Percentiles rank a stretch among this genome's conserved stretches.
These are phyloP conservation scores for Diaporthe caulivora DNA, from an alignment of 2,329 filamentous ascomycete species.

Conservation along the genomic window DNA sequence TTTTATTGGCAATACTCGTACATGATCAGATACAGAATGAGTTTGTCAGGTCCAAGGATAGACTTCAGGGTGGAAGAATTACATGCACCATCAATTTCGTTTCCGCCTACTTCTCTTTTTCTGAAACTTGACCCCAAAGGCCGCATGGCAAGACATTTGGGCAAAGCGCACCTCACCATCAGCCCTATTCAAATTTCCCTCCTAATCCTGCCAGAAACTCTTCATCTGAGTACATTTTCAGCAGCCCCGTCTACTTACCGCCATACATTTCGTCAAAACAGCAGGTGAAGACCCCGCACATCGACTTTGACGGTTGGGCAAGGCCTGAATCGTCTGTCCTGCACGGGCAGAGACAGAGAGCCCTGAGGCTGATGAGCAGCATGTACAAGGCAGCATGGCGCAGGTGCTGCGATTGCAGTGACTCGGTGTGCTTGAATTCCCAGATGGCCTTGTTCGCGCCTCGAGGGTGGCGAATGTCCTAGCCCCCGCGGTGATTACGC, in stretches of 20 bases:
- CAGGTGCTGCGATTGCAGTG: conserved; percentile 34
- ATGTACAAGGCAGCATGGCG: conserved; percentile 36
- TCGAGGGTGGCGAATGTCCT: conserved; percentile 32
- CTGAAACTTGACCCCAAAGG: conserved; percentile 31
- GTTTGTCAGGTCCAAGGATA: background rate
- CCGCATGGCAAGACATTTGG: conserved; percentile 35
- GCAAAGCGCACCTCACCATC: conserved; percentile 32
- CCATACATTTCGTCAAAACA: conserved; percentile 37
- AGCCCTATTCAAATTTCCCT: conserved; percentile 13
- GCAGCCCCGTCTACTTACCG: conserved; percentile 34
- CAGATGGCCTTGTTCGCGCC: conserved; percentile 34
- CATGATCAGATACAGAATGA: background rate
- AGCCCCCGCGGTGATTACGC: conserved; percentile 16
- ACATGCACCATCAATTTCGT: background rate
- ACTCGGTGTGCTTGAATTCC: conserved; percentile 37
- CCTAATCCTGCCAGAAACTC: conserved; percentile 35
- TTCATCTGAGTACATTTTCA: conserved; percentile 37
- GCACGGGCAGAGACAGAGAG: conserved; percentile 34
- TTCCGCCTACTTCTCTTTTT: background rate
- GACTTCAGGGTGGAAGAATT: background rate
- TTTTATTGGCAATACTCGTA: background rate
- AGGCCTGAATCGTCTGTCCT: conserved; percentile 36
- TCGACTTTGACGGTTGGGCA: conserved; percentile 7
- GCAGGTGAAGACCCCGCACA: conserved; percentile 36
- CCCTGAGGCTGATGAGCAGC: conserved; percentile 28